phyloP scores from a whole-genome alignment of 2,329 filamentous ascomycete genomes.

The Talaromyces amestolkiae region DNA sequence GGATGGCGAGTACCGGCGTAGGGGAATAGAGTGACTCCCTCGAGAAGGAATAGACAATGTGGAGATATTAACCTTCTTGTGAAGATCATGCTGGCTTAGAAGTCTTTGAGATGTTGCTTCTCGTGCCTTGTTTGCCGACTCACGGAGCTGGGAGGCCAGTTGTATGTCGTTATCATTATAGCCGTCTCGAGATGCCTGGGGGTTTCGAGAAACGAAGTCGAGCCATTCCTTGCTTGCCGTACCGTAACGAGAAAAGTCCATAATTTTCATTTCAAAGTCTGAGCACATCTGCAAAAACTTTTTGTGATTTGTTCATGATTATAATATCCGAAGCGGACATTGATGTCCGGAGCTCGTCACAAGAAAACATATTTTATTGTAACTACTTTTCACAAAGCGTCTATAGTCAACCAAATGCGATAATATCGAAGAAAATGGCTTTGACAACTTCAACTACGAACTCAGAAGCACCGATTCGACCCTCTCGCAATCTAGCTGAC shows the following conservation, averaged over 20 bases:
- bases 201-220: neutral
- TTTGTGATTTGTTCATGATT: neutral
- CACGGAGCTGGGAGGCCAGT: neutral
- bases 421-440: neutral
- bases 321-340: neutral
- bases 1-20: neutral
- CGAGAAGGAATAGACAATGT: neutral
- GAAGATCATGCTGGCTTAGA: neutral
- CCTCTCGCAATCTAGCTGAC: neutral
- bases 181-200: neutral
- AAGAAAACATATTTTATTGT: neutral
- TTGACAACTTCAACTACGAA: neutral
- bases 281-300: neutral
- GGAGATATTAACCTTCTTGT: neutral
- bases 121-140: neutral
- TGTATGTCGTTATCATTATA: neutral
- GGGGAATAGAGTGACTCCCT: neutral
- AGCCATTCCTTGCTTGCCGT: neutral
- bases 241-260: neutral
- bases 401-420: neutral
- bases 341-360: neutral
- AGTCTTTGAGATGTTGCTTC: neutral
- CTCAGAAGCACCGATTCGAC: neutral
- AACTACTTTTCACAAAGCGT: neutral
- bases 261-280: neutral